Conservation (phyloP, 495 filamentous ascomycete species). For the Trichoderma gamsii region DNA sequence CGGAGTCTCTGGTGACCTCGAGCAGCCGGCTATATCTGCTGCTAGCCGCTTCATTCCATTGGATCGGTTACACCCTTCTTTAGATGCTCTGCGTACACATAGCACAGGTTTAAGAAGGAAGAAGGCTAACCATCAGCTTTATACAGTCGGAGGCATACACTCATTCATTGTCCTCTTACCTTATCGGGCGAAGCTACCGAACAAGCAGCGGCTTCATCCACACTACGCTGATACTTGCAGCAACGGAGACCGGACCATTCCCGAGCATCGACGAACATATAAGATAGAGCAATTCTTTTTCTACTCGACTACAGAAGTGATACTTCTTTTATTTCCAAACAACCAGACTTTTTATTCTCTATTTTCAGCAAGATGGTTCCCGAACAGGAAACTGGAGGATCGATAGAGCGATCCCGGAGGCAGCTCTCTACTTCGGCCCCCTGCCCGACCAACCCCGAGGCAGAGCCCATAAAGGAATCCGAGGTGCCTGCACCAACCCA, state of each 20-base stretch:
- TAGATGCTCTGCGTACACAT: not conserved
- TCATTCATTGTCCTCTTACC: not conserved
- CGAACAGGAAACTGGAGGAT: conserved; percentile 11
- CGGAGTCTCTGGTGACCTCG: not conserved
- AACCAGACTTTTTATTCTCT: not conserved
- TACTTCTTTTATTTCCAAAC: not conserved
- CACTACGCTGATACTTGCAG: conserved; percentile 6
- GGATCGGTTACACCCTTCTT: not conserved
- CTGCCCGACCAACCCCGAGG: not conserved
- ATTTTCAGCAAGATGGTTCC: not conserved
- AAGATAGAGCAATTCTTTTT: not conserved
- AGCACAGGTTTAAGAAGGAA: not conserved
- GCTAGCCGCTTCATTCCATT: not conserved
- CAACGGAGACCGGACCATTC: not conserved
- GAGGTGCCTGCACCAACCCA: conserved; percentile 1
- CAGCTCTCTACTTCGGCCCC: conserved; percentile 1
- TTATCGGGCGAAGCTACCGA: not conserved
- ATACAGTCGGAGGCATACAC: not conserved
- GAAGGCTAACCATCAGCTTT: conserved; percentile 4
- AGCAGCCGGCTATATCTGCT: not conserved
- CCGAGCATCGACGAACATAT: not conserved
- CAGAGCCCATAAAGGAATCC: conserved; percentile 8
- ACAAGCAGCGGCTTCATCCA: not conserved
- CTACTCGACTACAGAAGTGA: too few relatives aligned
- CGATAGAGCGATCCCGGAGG: conserved; percentile 13